These are phyloP conservation scores for Bothriochloa decipiens DNA, from an alignment of 176 grass and related monocot species.

Conservation along the genomic window DNA sequence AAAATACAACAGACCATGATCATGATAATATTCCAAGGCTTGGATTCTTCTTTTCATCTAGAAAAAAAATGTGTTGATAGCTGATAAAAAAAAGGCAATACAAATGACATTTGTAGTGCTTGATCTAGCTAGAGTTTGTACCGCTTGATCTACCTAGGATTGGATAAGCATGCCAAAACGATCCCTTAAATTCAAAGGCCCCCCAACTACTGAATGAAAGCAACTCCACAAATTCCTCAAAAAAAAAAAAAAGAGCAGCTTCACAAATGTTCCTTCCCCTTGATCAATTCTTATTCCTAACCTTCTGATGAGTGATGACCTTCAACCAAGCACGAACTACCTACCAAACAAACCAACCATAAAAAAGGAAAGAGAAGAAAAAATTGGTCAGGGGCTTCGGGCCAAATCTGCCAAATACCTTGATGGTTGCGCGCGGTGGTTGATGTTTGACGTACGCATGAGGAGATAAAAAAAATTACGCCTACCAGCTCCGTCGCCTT, in stretches of 20 bases:
- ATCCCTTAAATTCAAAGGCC: background rate
- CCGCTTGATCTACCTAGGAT: background rate
- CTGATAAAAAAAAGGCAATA: background rate
- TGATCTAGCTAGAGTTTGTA: background rate
- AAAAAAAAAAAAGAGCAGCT: too few relatives aligned
- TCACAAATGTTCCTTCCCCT: background rate
- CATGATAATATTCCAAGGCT: background rate
- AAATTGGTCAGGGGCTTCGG: too few relatives aligned
- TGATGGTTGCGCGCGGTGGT: background rate
- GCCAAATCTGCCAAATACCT: too few relatives aligned
- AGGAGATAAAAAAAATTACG: background rate
- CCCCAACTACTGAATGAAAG: background rate
- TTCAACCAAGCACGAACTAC: background rate
- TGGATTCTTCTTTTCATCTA: background rate
- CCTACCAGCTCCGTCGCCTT: background rate
- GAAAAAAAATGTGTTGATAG: background rate
- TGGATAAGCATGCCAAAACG: conserved; percentile 7
- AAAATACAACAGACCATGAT: background rate
- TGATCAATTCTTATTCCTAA: background rate
- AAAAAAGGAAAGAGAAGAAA: too few relatives aligned
- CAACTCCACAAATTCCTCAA: background rate
- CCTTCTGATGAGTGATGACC: background rate
- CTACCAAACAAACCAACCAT: background rate
- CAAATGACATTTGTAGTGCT: background rate
- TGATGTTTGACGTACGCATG: conserved; percentile 42